Percentiles rank a stretch among this genome's conserved stretches.
These are phyloP conservation scores for Petunia secreta DNA, from an alignment of 257 asterid genomes.

Conservation along the genomic window DNA sequence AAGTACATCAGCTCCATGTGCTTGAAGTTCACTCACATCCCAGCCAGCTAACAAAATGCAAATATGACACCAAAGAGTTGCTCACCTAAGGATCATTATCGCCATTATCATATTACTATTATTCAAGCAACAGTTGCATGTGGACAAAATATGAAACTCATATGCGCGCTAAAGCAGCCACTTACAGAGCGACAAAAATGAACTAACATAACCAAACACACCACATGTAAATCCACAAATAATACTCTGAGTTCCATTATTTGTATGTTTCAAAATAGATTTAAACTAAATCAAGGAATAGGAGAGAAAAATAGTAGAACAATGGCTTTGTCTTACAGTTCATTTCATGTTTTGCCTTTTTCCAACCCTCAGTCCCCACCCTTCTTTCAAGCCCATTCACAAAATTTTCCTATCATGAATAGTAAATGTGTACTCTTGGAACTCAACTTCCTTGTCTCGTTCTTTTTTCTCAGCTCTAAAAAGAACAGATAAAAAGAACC, in stretches of 20 bases:
- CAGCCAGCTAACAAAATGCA: conserved; percentile 26
- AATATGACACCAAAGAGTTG: not conserved
- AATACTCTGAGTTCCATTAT: not conserved
- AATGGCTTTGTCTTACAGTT: conserved; percentile 8
- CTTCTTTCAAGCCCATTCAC: not conserved
- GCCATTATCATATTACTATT: not conserved
- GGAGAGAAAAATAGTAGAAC: conserved; percentile 27
- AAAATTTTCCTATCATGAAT: conserved; percentile 13
- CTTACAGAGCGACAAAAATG: conserved; percentile 24
- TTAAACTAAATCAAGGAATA: not conserved
- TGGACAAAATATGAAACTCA: conserved; percentile 16
- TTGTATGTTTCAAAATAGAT: not conserved
- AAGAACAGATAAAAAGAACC: conserved; percentile 4
- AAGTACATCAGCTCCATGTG: conserved; percentile 29
- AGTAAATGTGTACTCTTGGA: conserved; percentile 20
- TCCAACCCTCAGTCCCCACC: not conserved
- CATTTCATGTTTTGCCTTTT: conserved; percentile 14
- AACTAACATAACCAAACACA: conserved; percentile 31
- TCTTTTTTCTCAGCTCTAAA: not conserved
- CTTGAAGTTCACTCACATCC: conserved; percentile 19
- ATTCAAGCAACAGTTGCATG: not conserved
- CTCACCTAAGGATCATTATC: not conserved
- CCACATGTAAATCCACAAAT: conserved; percentile 33
- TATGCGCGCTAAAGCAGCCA: conserved; percentile 1
- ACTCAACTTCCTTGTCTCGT: not conserved